Evolutionary conservation across 2,329 filamentous ascomycete genomes (phyloP).

Genomic region (Escovopsis sp.): DNA sequence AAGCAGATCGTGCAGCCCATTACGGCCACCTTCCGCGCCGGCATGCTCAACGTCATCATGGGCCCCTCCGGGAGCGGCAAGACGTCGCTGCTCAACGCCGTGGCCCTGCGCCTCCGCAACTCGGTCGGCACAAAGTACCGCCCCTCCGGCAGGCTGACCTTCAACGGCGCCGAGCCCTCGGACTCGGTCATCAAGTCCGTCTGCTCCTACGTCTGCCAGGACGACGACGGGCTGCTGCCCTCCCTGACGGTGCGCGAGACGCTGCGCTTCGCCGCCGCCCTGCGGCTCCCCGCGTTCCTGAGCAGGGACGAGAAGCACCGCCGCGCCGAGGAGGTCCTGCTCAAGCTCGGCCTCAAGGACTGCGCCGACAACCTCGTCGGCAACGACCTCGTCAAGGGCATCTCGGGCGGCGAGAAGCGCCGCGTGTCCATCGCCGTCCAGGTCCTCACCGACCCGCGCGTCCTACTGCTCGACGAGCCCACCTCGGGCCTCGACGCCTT

Average conservation of each 20-base stretch:
- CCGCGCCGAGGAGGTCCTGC: constrained; percentile 54
- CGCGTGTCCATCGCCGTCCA: constrained; percentile 67
- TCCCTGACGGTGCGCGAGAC: constrained; percentile 66
- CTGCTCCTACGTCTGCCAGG: constrained; percentile 64
- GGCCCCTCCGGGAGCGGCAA: constrained; percentile 67
- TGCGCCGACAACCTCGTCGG: constrained; percentile 64
- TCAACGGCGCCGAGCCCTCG: constrained; percentile 55
- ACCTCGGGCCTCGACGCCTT: constrained; percentile 66
- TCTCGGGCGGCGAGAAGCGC: constrained; percentile 66
- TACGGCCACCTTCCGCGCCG: constrained; percentile 50
- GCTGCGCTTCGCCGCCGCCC: constrained; percentile 52
- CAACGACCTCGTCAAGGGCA: constrained; percentile 58
- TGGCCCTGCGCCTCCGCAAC: constrained; percentile 52
- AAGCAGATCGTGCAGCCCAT: constrained; percentile 54
- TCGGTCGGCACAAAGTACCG: constrained; percentile 47
- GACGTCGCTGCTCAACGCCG: constrained; percentile 57
- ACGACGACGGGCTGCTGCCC: constrained; percentile 60
- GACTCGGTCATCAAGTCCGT: constrained; percentile 55
- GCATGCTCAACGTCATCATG: constrained; percentile 63
- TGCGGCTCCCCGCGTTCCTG: constrained; percentile 59
- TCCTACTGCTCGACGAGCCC: constrained; percentile 62
- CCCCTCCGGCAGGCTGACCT: constrained; percentile 46
- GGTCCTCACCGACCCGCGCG: constrained; percentile 58
- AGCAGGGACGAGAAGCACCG: constrained; percentile 49
- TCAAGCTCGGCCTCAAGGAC: constrained; percentile 65